phyloP scores from a whole-genome alignment of 192 early-diverging fungal genomes.

The Backusella psychrophila region DNA sequence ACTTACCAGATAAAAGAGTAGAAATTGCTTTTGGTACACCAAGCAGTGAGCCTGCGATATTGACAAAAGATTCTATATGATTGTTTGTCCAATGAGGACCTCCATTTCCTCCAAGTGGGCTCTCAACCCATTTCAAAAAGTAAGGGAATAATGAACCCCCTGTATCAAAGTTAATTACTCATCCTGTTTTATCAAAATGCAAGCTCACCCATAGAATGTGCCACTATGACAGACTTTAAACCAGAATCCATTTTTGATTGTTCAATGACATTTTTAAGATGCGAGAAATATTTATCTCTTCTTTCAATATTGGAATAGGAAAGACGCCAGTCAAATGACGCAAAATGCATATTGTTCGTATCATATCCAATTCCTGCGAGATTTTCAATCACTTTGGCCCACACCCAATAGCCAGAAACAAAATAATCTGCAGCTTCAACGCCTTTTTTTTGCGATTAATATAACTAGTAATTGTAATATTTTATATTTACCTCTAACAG shows the following conservation, averaged over 20 bases:
- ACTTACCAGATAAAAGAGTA: conserved; percentile 58
- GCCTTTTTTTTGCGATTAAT: conserved; percentile 36
- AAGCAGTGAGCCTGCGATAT: conserved; percentile 82
- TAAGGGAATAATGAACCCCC: conserved; percentile 69
- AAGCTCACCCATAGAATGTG: conserved; percentile 65
- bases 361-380: conserved; percentile 85
- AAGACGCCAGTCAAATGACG: conserved; percentile 91
- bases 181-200: not conserved
- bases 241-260: conserved; percentile 42
- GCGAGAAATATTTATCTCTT: conserved; percentile 81
- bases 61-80: conserved; percentile 78
- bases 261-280: conserved; percentile 74
- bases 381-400: conserved; percentile 81
- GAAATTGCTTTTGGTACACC: conserved; percentile 85
- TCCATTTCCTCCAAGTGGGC: conserved; percentile 60
- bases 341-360: conserved; percentile 83
- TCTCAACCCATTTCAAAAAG: conserved; percentile 88
- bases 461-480: not conserved
- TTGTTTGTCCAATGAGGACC: conserved; percentile 72
- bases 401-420: conserved; percentile 88
- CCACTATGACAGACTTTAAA: conserved; percentile 55
- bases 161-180: not conserved
- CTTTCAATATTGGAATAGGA: conserved; percentile 73
- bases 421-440: conserved; percentile 90
- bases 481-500: conserved; percentile 55